Evolutionary conservation across 139 green algal species (phyloP), one percentile per base, ranked within the genome.

Genomic region (Zygnema circumcarinatum): DNA sequence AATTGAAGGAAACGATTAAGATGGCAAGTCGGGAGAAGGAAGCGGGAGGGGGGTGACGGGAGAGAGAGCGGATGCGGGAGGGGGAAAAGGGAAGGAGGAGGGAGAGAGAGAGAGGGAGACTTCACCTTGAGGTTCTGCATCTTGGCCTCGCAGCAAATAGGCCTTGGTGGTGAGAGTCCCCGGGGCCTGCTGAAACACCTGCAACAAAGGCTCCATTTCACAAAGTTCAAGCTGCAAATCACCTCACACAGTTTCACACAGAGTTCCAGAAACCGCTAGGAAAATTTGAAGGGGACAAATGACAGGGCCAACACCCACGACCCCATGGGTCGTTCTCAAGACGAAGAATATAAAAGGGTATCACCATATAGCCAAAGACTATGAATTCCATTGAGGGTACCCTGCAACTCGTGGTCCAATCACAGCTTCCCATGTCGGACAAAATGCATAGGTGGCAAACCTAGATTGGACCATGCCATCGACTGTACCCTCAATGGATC

Each of bases 101-200:
- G 47, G 16, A 62, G 16, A 62, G 16, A 62, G 16, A 62, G 16
- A 62, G 47, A 16, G 47, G 47, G 47, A 16, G 7, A 62, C 16
- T 62, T 25, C 7, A 62, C 47, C 47, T 62, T 62, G 7, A 62
- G 16, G 47, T 62, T 7, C 7, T 25, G 16, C 16, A 16, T 62
- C 16, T 62, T 62, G 47, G 16, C 16, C 47, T 78, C 16, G 35
- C 16, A 78, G 69, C 11, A 78, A 42, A 39, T 25, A 53, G 7
- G 69, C 69, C 11, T 40, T 78, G 16, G 11, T 42, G 3, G 36
- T 53, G 11, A 78, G 69, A 3, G 69, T 78, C 11, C 69, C 69
- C 7, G 69, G 69, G 16, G 69, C 69, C 16, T 78, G 69, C 16
- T 78, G 69, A 42, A 78, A 78, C 3, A 78, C 69, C 69, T 78